Base-by-base conservation (phyloP, 768 basidiomycete species). In the Suillus hirtellus region DNA sequence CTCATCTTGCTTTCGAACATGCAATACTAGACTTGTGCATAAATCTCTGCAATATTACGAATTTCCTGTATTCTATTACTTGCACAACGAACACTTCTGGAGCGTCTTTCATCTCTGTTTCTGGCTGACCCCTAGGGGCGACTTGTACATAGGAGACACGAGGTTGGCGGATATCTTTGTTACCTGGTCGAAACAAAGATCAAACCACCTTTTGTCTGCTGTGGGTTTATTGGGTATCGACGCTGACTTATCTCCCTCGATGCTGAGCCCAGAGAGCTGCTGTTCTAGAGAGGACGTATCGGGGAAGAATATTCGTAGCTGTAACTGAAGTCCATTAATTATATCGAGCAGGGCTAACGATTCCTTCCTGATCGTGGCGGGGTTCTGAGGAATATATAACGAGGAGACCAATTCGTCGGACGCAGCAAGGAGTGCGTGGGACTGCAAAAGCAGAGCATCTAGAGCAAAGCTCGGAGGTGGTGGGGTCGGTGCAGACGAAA, bases 351-450 rank as follows among this genome's bases (percentile, higher is more conserved):
- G 78, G 0, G 77, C 64, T 5, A 69, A 64, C 35, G 86, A 65
- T 60, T 84, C 80, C 12, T 72, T 67, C 11, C 68, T 66, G 59
- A 90, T 73, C 40, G 78, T 73, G 1, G 69, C 68, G 0, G 72
- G 69, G 62, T 86, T 80, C 68, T 92, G 90, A 5, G 89, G 88
- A 0, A 83, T 65, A 70, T 92, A 89, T 46, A 90, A 75, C 2
- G 86, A 76, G n/a, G 88, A 80, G 24, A 88, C 81, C 60, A 92
- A 76, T 46, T 93, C 88, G 70, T 93, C 91, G 4, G 84, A 80
- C 3, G 82, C 79, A 55, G 80, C 71, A 19, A 88, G 78, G 24
- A 90, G 78, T 8, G 73, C 69, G 37, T 82, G 77, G 3, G 89
- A 92, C 10, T 76, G 76, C 3, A 70, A 44, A 17, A 82, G 79